These are phyloP conservation scores for Eucalyptus lansdowneana DNA, from an alignment of 345 rosid species.

Conservation along the genomic window DNA sequence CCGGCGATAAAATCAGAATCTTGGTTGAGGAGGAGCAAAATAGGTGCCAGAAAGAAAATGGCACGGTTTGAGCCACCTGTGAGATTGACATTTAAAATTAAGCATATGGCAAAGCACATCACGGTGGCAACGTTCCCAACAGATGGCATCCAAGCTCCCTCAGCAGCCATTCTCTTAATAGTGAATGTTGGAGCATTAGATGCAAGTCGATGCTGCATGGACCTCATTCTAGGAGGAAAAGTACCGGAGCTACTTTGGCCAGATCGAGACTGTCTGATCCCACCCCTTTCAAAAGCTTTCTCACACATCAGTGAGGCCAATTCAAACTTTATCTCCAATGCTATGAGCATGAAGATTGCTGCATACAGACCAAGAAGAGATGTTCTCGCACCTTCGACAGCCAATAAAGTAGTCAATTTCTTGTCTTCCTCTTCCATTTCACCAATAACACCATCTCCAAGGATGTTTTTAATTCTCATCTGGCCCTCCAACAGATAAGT, in stretches of 20 bases:
- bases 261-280: constrained; percentile 48
- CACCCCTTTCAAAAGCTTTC: constrained; percentile 63
- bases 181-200: constrained; percentile 62
- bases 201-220: constrained; percentile 88
- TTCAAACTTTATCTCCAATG: constrained; percentile 86
- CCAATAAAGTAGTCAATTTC: constrained; percentile 67
- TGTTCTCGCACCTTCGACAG: constrained; percentile 98
- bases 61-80: constrained; percentile 94
- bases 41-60: constrained; percentile 92
- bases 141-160: constrained; percentile 99
- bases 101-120: constrained; percentile 95
- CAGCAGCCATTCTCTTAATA: constrained; percentile 85
- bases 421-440: constrained; percentile 69
- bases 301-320: constrained; percentile 90
- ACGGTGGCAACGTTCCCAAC: constrained; percentile 90
- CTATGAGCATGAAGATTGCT: constrained; percentile 93
- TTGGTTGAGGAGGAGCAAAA: constrained; percentile 91
- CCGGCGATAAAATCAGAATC: constrained; percentile 96
- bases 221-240: constrained; percentile 71
- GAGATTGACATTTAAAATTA: constrained; percentile 69
- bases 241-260: constrained; percentile 36
- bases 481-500: constrained; percentile 95
- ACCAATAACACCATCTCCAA: constrained; percentile 34
- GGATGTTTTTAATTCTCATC: constrained; percentile 64
- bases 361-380: constrained; percentile 97